Evolutionary conservation across 306 rosid genomes (phyloP).

Genomic region (Benincasa hispida): DNA sequence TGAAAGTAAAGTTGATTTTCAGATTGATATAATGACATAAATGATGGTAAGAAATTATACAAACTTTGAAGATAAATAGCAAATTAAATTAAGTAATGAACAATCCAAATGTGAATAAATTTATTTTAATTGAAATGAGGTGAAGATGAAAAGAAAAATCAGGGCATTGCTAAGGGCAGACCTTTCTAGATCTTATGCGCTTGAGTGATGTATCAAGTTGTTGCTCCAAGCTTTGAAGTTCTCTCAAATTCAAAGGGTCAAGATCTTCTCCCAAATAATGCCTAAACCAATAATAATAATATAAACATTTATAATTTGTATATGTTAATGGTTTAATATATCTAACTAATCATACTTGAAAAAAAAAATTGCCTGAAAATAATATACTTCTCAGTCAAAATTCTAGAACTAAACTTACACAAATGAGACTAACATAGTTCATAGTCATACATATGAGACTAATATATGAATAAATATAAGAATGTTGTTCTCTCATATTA

Average conservation of each 20-base stretch:
- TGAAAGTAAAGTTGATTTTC: neutral
- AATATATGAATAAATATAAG: too few relatives aligned
- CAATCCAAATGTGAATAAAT: neutral
- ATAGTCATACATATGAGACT: too few relatives aligned
- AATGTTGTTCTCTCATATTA: too few relatives aligned
- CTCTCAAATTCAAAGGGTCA: slow-evolving; percentile 46
- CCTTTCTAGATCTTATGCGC: slow-evolving; percentile 73
- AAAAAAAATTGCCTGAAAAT: neutral
- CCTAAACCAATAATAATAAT: slow-evolving; percentile 22
- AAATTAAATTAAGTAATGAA: neutral
- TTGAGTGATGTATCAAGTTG: slow-evolving; percentile 59
- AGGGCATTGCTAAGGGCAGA: neutral
- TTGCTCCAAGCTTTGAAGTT: slow-evolving; percentile 64
- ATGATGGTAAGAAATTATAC: neutral
- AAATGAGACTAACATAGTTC: neutral
- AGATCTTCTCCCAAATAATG: slow-evolving; percentile 47
- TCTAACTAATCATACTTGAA: neutral
- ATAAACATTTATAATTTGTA: neutral
- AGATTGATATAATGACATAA: neutral
- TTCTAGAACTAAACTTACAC: neutral
- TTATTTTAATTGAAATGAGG: neutral
- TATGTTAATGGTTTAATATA: neutral
- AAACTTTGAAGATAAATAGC: neutral
- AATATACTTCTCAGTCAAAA: neutral
- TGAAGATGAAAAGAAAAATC: neutral